A percentile compares a stretch with the other conserved stretches of the same genome.
phyloP scores from a whole-genome alignment of 371 early-diverging fungal genomes.

The Smittium mucronatum region DNA sequence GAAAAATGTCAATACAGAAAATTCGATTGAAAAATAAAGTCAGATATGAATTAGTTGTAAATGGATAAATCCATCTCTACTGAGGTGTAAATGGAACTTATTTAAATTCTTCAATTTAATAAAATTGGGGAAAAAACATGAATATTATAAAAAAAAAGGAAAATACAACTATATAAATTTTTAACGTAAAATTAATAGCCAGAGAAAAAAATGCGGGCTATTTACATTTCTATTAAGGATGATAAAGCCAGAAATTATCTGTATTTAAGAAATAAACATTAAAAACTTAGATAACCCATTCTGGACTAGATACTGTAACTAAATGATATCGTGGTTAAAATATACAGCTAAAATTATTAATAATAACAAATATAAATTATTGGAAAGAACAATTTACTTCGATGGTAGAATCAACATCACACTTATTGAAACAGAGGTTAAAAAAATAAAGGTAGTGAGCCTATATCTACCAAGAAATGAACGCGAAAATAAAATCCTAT shows the following conservation, averaged over 20 bases:
- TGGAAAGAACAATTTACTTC: neutral
- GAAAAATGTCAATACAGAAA: neutral
- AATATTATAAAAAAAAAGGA: neutral
- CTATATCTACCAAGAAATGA: constrained; percentile 7
- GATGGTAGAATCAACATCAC: constrained; percentile 6
- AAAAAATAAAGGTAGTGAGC: neutral
- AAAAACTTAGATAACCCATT: constrained; percentile 1
- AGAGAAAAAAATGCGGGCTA: neutral
- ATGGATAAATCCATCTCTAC: neutral
- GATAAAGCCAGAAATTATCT: neutral
- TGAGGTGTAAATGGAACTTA: neutral
- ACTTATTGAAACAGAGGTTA: neutral
- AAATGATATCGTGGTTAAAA: neutral
- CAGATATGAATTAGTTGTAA: neutral
- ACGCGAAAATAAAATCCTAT: neutral
- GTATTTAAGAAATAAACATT: constrained; percentile 4
- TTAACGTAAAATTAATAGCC: neutral
- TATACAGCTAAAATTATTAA: neutral
- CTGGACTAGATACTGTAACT: neutral
- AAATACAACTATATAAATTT: neutral
- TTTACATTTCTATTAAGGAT: neutral
- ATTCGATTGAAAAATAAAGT: neutral
- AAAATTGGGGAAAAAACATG: neutral
- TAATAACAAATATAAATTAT: neutral
- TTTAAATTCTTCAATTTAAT: neutral